These are phyloP conservation scores for Schizochytrium sp. DNA, from an alignment of 108 stramenopile genomes.

Conservation along the genomic window DNA sequence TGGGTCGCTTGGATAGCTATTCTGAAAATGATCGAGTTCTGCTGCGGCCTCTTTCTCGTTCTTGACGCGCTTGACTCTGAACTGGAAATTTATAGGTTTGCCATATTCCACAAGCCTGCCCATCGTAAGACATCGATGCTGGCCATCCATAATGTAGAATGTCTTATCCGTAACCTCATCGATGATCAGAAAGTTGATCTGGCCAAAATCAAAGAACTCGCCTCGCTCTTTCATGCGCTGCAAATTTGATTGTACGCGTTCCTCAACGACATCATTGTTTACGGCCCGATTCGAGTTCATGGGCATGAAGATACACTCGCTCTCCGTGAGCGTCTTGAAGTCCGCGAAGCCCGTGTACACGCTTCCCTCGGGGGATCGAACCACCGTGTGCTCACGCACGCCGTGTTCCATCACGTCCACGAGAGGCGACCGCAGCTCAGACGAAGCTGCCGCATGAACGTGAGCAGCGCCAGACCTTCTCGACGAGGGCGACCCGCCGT, in stretches of 20 bases:
- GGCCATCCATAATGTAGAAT: slow-evolving; percentile 35
- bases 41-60: background rate
- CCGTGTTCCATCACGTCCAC: slow-evolving; percentile 31
- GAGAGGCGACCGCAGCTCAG: background rate
- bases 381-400: slow-evolving; percentile 18
- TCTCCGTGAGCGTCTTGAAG: slow-evolving; percentile 28
- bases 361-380: background rate
- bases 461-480: too few relatives aligned
- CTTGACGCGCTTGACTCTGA: background rate
- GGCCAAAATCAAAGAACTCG: background rate
- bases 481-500: too few relatives aligned
- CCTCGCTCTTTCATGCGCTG: background rate
- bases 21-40: slow-evolving; percentile 25
- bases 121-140: slow-evolving; percentile 21
- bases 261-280: background rate
- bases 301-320: slow-evolving; percentile 34
- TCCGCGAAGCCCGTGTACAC: slow-evolving; percentile 41
- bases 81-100: background rate
- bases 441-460: too few relatives aligned
- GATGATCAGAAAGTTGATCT: slow-evolving; percentile 25
- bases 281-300: slow-evolving; percentile 35
- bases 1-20: slow-evolving; percentile 47
- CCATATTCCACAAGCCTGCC: background rate
- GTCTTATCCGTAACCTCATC: background rate
- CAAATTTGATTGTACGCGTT: background rate